phyloP scores from a whole-genome alignment of 2,329 filamentous ascomycete species.

The Davidsoniella virescens region DNA sequence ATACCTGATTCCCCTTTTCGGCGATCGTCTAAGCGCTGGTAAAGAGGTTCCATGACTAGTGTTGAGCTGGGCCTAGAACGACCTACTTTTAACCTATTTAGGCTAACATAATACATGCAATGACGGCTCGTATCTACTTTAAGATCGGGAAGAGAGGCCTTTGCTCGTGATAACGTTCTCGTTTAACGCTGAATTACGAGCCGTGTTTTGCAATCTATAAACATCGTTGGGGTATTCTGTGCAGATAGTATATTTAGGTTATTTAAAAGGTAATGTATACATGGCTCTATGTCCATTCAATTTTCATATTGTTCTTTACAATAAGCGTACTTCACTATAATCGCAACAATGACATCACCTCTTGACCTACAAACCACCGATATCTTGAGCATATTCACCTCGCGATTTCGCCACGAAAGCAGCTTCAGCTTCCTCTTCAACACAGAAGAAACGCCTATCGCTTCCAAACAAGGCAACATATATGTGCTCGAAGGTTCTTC shows the following conservation, averaged over 20 bases:
- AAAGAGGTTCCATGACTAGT: too few relatives aligned
- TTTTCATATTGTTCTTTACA: background rate
- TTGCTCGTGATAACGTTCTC: too few relatives aligned
- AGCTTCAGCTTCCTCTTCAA: constrained; percentile 3
- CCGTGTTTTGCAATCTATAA: too few relatives aligned
- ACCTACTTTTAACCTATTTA: too few relatives aligned
- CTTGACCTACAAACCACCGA: constrained; percentile 4
- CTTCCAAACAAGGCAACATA: background rate
- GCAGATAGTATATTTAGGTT: background rate
- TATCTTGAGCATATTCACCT: background rate
- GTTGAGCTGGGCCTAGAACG: too few relatives aligned
- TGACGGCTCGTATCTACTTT: too few relatives aligned
- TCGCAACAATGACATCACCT: background rate
- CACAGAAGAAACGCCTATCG: background rate
- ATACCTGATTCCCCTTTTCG: too few relatives aligned
- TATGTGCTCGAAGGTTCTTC: constrained; percentile 9
- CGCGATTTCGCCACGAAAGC: constrained; percentile 4
- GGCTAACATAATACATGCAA: too few relatives aligned
- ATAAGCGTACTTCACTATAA: background rate
- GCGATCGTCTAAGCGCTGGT: too few relatives aligned
- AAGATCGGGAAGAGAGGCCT: too few relatives aligned
- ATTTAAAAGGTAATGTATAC: background rate
- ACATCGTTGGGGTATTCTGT: too few relatives aligned
- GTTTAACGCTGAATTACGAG: too few relatives aligned
- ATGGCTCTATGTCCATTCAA: background rate